phyloP scores from a whole-genome alignment of 148 eudicot genomes.

The Rhododendron henanense region DNA sequence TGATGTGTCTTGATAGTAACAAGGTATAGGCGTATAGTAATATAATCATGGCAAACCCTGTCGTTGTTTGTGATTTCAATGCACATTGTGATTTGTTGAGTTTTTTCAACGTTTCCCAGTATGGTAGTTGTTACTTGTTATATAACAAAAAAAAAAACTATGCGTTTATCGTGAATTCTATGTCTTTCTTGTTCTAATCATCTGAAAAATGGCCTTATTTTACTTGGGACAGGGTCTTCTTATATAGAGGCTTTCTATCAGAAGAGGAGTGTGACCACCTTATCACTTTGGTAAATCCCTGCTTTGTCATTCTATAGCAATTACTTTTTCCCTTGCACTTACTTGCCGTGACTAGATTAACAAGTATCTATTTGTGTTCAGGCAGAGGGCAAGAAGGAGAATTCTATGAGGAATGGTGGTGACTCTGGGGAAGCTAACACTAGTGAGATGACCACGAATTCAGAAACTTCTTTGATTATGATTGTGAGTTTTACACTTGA shows the following conservation, averaged over 20 bases:
- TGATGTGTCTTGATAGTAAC: not conserved
- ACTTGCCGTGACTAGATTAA: slow-evolving; percentile 4
- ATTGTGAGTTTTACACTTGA: slow-evolving; percentile 42
- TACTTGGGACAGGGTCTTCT: slow-evolving; percentile 60
- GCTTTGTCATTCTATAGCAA: not conserved
- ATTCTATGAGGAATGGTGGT: slow-evolving; percentile 12
- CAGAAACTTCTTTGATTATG: slow-evolving; percentile 19
- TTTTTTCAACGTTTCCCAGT: not conserved
- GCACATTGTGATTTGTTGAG: not conserved
- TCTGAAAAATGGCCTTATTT: slow-evolving; percentile 5
- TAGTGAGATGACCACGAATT: slow-evolving; percentile 23
- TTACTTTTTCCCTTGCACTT: not conserved
- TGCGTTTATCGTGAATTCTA: not conserved
- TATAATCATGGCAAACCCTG: not conserved
- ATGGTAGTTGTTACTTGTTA: not conserved
- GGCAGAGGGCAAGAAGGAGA: slow-evolving; percentile 36
- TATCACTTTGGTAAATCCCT: slow-evolving; percentile 53
- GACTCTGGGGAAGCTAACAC: slow-evolving; percentile 14
- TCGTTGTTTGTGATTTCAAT: not conserved
- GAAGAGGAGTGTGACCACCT: slow-evolving; percentile 79
- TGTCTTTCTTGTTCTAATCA: slow-evolving; percentile 10
- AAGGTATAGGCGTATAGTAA: not conserved
- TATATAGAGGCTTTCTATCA: slow-evolving; percentile 63
- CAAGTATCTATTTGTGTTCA: slow-evolving; percentile 12
- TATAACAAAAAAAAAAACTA: not conserved